Evolutionary conservation across 2,329 filamentous ascomycete species (phyloP).

Genomic region (Aureobasidium leucospermi): DNA sequence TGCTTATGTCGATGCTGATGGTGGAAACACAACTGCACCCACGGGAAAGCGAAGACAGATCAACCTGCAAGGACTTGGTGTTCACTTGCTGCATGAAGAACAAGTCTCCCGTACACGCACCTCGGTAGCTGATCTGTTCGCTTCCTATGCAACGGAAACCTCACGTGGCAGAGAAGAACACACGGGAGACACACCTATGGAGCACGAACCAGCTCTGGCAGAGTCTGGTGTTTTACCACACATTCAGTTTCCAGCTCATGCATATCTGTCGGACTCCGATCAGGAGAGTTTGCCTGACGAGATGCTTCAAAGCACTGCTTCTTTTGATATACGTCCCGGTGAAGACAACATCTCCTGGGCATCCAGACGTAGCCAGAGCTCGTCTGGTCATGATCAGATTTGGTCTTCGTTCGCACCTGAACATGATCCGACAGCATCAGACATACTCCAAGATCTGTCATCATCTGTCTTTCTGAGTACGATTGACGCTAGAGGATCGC

Average conservation of each 20-base stretch:
- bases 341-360: slow-evolving; percentile 32
- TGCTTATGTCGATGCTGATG: not conserved
- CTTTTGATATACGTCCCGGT: slow-evolving; percentile 27
- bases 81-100: not conserved
- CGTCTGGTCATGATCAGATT: slow-evolving; percentile 8
- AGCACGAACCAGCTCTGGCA: not conserved
- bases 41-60: not conserved
- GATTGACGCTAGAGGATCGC: not conserved
- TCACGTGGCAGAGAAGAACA: not conserved
- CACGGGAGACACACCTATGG: not conserved
- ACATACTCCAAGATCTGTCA: not conserved
- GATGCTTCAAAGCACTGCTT: slow-evolving; percentile 11
- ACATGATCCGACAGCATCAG: not conserved
- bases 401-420: slow-evolving; percentile 10
- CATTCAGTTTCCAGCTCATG: not conserved
- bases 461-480: slow-evolving; percentile 8
- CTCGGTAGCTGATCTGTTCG: not conserved
- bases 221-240: slow-evolving; percentile 7
- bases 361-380: slow-evolving; percentile 23
- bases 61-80: not conserved
- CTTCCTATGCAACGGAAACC: not conserved
- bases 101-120: not conserved
- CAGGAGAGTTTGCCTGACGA: not conserved
- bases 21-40: not conserved
- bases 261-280: not conserved